Conservation (phyloP, 1,284 basidiomycete species). For the Cryptococcus sp. region DNA sequence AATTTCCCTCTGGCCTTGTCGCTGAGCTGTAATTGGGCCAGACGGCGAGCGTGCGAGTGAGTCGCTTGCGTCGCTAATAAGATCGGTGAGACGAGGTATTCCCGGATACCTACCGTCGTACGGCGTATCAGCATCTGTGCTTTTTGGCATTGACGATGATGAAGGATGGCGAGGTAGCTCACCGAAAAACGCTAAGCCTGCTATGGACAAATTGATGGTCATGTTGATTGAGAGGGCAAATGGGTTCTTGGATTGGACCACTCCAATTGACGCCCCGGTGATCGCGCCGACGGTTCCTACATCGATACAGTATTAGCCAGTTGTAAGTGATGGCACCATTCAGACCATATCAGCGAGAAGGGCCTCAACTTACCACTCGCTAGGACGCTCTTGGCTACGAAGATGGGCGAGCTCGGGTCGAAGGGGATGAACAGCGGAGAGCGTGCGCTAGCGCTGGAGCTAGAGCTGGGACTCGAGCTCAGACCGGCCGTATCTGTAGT, state of each 20-base stretch:
- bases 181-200: slow-evolving; percentile 47
- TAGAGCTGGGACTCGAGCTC: not conserved
- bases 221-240: slow-evolving; percentile 37
- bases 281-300: slow-evolving; percentile 35
- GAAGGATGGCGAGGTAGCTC: not conserved
- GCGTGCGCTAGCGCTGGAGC: not conserved
- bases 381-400: slow-evolving; percentile 37
- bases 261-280: slow-evolving; percentile 40
- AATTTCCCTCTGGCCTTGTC: slow-evolving; percentile 25
- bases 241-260: slow-evolving; percentile 34
- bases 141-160: no score
- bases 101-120: slow-evolving; percentile 36
- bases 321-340: not conserved
- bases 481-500: slow-evolving; percentile 1
- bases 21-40: slow-evolving; percentile 12
- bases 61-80: slow-evolving; percentile 30
- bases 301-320: not conserved
- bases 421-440: slow-evolving; percentile 18
- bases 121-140: no score
- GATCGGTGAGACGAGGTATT: slow-evolving; percentile 50
- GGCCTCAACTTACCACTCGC: slow-evolving; percentile 24
- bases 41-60: slow-evolving; percentile 25
- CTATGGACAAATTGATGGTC: slow-evolving; percentile 43
- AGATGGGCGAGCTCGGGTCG: slow-evolving; percentile 38
- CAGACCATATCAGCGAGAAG: not conserved